phyloP scores from a whole-genome alignment of 768 basidiomycete genomes.

The Tulasnella calospora region DNA sequence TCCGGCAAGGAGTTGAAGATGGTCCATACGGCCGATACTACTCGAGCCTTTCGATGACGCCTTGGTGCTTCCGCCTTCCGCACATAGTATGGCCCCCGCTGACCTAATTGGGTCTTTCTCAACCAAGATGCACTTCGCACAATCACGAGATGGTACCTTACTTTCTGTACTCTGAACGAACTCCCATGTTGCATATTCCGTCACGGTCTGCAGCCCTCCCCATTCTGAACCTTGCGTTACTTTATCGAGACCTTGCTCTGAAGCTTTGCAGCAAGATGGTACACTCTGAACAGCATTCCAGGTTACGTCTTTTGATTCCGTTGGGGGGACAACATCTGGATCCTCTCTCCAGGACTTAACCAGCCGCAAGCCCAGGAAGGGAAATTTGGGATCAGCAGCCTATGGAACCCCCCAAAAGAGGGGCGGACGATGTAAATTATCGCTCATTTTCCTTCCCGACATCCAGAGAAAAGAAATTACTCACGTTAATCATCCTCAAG shows the following conservation, averaged over 20 bases:
- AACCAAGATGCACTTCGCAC: not conserved
- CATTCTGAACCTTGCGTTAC: too few species aligned
- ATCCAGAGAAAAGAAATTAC: not conserved
- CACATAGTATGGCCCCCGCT: not conserved
- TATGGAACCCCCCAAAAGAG: not conserved
- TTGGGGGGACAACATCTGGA: not conserved
- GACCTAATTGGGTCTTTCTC: not conserved
- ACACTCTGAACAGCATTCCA: not conserved
- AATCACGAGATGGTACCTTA: not conserved
- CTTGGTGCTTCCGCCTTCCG: not conserved
- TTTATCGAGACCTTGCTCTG: not conserved
- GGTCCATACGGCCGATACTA: not conserved
- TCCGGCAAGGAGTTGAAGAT: not conserved
- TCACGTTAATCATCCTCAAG: not conserved
- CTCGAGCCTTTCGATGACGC: not conserved
- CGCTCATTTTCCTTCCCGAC: not conserved
- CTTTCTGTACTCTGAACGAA: not conserved
- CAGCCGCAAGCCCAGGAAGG: not conserved
- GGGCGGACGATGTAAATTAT: not conserved
- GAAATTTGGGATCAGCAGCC: not conserved
- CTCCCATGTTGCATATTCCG: not conserved
- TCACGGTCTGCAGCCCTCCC: not conserved
- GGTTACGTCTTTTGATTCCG: not conserved
- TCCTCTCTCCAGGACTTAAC: not conserved
- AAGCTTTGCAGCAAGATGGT: not conserved